Evolutionary conservation across 371 early-diverging fungal genomes (phyloP).

Genomic region (Mortierella sp.): DNA sequence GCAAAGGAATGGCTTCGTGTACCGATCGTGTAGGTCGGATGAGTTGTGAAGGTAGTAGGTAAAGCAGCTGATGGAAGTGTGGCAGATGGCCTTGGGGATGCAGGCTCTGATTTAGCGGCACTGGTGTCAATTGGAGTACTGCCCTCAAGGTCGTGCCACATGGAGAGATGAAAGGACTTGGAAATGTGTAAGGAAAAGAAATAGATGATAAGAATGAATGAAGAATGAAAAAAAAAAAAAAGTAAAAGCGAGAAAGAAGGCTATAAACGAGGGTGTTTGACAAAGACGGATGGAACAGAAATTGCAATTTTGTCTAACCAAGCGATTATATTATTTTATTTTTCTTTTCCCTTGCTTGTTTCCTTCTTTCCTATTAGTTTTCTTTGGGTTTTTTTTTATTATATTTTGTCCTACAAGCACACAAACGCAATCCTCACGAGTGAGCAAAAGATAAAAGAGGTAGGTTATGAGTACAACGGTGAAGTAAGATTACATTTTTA

Average conservation of each 20-base stretch:
- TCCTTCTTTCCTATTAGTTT: background rate
- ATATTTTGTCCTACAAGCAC: background rate
- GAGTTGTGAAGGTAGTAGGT: conserved; percentile 28
- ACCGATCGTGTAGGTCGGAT: conserved; percentile 44
- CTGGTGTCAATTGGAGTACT: conserved; percentile 4
- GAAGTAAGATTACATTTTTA: too few species aligned
- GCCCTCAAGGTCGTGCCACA: conserved; percentile 15
- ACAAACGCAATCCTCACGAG: background rate
- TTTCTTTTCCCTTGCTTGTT: background rate
- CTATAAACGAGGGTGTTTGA: background rate
- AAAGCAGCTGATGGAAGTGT: conserved; percentile 34
- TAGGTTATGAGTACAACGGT: conserved; percentile 9
- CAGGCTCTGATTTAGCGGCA: conserved; percentile 21
- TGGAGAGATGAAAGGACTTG: conserved; percentile 4
- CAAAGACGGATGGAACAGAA: background rate
- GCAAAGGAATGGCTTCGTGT: conserved; percentile 47
- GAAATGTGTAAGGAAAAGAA: background rate
- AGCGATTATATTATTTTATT: background rate
- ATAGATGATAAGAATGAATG: background rate
- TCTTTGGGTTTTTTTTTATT: background rate
- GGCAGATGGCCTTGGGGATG: conserved; percentile 27
- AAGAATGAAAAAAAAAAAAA: background rate
- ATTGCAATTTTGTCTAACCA: background rate
- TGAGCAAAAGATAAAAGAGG: background rate
- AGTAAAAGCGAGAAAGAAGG: background rate